A percentile compares a stretch with the other conserved stretches of the same genome.
phyloP scores from a whole-genome alignment of 164 flowering plant genomes.

The Tinospora cordifolia region DNA sequence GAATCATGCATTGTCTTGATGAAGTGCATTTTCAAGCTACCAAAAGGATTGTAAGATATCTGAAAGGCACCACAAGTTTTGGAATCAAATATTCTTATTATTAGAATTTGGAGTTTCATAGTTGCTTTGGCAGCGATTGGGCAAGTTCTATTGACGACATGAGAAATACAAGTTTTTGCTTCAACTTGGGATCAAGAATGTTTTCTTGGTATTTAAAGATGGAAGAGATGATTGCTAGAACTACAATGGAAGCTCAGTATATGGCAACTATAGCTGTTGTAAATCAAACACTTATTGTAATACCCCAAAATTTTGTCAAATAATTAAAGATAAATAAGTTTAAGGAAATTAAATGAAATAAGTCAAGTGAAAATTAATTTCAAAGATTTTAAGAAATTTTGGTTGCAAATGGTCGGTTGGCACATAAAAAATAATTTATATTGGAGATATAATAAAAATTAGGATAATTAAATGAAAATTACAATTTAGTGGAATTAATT shows the following conservation, averaged over 20 bases:
- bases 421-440: no score
- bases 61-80: background rate
- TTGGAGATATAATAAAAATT: no score
- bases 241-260: constrained; percentile 13
- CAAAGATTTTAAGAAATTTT: no score
- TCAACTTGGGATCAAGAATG: background rate
- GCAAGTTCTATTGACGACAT: constrained; percentile 13
- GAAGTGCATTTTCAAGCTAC: constrained; percentile 1
- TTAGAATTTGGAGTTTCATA: constrained; percentile 1
- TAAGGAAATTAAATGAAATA: no score
- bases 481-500: no score
- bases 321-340: no score
- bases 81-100: background rate
- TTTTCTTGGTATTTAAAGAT: constrained; percentile 14
- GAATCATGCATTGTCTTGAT: background rate
- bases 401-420: no score
- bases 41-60: background rate
- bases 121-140: constrained; percentile 15
- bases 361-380: no score
- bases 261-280: constrained; percentile 8
- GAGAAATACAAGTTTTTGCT: constrained; percentile 10
- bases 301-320: no score
- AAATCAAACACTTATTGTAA: constrained; percentile 11
- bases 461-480: no score
- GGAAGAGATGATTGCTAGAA: constrained; percentile 5